Evolutionary conservation across 768 basidiomycete species (phyloP).

Genomic region (Vararia minispora): DNA sequence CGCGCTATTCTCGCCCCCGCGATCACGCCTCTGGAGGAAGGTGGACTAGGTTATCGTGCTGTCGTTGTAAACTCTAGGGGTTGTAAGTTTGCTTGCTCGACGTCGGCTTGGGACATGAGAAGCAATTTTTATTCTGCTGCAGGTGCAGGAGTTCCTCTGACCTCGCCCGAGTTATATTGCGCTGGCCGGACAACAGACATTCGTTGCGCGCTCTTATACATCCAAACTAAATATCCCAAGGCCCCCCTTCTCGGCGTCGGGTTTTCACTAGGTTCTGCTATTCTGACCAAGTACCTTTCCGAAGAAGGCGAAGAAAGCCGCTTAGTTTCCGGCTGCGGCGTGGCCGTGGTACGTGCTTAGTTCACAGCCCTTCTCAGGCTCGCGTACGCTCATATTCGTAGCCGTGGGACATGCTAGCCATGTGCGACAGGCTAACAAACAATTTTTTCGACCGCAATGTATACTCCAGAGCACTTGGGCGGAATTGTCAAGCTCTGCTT

Average conservation of each 20-base stretch:
- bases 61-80: conserved; percentile 90
- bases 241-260: conserved; percentile 82
- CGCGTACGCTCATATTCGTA: too few relatives aligned
- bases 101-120: neutral
- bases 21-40: conserved; percentile 55
- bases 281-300: conserved; percentile 81
- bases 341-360: too few relatives aligned
- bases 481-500: conserved; percentile 53
- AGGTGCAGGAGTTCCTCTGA: conserved; percentile 83
- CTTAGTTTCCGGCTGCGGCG: conserved; percentile 51
- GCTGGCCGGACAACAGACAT: conserved; percentile 88
- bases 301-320: conserved; percentile 64
- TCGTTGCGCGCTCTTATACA: conserved; percentile 67
- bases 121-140: conserved; percentile 12
- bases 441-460: conserved; percentile 48
- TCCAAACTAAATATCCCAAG: conserved; percentile 58
- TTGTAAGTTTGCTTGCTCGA: conserved; percentile 36
- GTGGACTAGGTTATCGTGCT: conserved; percentile 86
- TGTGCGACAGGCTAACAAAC: conserved; percentile 34
- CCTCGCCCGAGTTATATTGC: conserved; percentile 74
- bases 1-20: conserved; percentile 69
- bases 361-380: too few relatives aligned
- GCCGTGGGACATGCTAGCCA: conserved; percentile 40
- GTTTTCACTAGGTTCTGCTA: conserved; percentile 90
- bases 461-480: conserved; percentile 73